phyloP scores from a whole-genome alignment of 441 rosid species.

The Omphalea diandra region DNA sequence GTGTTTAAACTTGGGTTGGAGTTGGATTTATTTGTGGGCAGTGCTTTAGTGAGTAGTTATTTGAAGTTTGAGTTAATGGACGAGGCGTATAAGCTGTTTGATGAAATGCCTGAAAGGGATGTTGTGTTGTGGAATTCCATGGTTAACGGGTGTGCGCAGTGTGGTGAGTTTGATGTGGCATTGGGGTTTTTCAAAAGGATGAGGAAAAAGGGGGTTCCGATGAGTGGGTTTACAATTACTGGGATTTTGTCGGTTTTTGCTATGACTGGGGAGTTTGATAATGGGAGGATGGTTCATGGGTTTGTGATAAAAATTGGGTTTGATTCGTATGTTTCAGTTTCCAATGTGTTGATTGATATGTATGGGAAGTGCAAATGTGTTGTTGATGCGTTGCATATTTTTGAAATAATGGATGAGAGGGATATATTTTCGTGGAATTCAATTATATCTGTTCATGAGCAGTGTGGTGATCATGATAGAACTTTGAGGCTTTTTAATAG shows the following conservation, averaged over 20 bases:
- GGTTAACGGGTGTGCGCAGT: conserved; percentile 54
- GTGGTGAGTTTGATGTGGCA: conserved; percentile 41
- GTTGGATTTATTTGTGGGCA: conserved; percentile 49
- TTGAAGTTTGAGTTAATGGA: conserved; percentile 38
- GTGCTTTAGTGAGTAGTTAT: conserved; percentile 46
- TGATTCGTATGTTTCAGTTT: conserved; percentile 34
- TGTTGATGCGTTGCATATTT: conserved; percentile 39
- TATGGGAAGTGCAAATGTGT: conserved; percentile 52
- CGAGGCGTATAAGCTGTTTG: conserved; percentile 50
- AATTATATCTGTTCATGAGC: conserved; percentile 43
- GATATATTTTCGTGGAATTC: conserved; percentile 68
- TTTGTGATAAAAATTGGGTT: conserved; percentile 45
- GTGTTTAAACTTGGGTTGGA: conserved; percentile 50
- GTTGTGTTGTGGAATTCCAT: conserved; percentile 64
- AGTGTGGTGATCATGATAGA: conserved; percentile 47
- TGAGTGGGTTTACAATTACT: conserved; percentile 43
- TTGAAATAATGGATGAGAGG: conserved; percentile 44
- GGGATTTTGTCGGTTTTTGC: conserved; percentile 49
- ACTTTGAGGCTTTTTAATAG: conserved; percentile 44
- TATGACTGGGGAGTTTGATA: conserved; percentile 33
- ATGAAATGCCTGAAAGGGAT: conserved; percentile 49
- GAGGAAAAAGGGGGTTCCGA: conserved; percentile 38
- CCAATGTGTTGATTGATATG: conserved; percentile 62
- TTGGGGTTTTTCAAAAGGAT: conserved; percentile 36
- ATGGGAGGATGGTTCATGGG: conserved; percentile 50